Conservation (phyloP, 2,329 filamentous ascomycete genomes). For the Tolypocladium endophyticum region DNA sequence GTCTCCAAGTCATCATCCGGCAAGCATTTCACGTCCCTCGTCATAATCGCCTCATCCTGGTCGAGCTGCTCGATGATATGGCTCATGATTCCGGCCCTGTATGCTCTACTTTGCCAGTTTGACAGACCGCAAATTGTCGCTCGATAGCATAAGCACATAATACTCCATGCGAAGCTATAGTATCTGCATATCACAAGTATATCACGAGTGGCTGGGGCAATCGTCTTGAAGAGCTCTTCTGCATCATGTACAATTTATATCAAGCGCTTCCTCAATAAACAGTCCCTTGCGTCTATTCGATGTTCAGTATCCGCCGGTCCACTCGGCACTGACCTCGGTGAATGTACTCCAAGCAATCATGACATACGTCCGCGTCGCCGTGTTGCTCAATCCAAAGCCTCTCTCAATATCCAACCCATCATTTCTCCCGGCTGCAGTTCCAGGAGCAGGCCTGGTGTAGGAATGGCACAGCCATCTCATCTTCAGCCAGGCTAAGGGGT, state of each 20-base stretch:
- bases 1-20: constrained; percentile 57
- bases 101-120: constrained; percentile 49
- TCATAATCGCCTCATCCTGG: constrained; percentile 57
- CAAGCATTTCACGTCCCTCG: constrained; percentile 37
- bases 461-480: constrained; percentile 33
- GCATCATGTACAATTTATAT: neutral
- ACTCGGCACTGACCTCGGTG: neutral
- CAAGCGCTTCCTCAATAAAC: neutral
- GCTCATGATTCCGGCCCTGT: constrained; percentile 71
- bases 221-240: neutral
- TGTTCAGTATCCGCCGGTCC: neutral
- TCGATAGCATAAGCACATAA: constrained; percentile 67
- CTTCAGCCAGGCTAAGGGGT: constrained; percentile 17
- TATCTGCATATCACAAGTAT: neutral
- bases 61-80: constrained; percentile 77
- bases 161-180: constrained; percentile 45
- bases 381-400: neutral
- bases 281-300: neutral
- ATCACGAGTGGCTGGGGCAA: neutral
- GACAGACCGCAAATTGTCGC: constrained; percentile 64
- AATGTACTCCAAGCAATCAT: neutral
- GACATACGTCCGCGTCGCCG: neutral
- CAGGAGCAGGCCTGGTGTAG: constrained; percentile 38
- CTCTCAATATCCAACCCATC: neutral
- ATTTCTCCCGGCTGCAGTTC: constrained; percentile 32